phyloP scores from a whole-genome alignment of 2,329 filamentous ascomycete genomes.

The Rhynchosporium graminicola region DNA sequence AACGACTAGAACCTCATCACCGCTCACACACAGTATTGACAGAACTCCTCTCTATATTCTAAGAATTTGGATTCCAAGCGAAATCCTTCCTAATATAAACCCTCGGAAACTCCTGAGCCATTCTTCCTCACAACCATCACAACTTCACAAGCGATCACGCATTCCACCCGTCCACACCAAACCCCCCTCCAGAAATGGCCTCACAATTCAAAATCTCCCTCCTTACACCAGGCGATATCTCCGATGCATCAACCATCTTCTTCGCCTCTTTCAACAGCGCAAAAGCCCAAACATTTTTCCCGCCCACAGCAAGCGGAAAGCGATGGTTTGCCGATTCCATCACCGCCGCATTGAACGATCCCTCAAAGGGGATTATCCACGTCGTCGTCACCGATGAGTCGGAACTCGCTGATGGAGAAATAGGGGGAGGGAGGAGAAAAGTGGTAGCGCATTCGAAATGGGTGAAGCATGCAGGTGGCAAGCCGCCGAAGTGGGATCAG shows the following conservation, averaged over 20 bases:
- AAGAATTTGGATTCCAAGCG: no score
- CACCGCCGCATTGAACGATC: not conserved
- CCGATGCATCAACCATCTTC: not conserved
- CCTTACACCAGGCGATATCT: not conserved
- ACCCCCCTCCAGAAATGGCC: not conserved
- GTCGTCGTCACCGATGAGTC: not conserved
- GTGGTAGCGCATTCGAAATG: not conserved
- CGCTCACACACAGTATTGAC: no score
- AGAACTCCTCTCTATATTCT: no score
- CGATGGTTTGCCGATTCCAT: slow-evolving; percentile 5
- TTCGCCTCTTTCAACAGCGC: slow-evolving; percentile 3
- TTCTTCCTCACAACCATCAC: no score
- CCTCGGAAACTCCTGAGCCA: no score
- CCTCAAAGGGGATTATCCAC: not conserved
- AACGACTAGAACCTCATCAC: no score
- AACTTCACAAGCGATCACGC: no score
- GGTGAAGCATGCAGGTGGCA: slow-evolving; percentile 2
- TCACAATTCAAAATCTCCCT: slow-evolving; percentile 9
- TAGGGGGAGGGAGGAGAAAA: not conserved
- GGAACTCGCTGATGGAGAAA: not conserved
- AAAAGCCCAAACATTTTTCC: not conserved
- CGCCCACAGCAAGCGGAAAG: slow-evolving; percentile 3
- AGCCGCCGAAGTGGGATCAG: not conserved
- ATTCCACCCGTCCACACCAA: not conserved
- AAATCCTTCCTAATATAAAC: no score